Conservation (phyloP, 2,329 filamentous ascomycete species). For the Malbranchea zuffiana region DNA sequence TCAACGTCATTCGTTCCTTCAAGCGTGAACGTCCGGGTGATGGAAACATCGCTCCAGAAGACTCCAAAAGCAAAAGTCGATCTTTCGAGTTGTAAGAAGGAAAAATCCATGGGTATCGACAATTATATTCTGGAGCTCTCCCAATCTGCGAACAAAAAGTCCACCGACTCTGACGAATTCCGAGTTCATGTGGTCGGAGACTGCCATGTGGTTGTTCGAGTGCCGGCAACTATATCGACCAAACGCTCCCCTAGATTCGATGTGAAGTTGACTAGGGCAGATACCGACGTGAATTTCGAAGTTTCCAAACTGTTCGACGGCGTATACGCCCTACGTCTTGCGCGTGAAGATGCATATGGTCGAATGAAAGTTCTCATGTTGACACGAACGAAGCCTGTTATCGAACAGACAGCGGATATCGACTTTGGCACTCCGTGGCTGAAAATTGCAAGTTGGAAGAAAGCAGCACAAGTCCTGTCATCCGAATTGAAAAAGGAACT, state of each 20-base stretch:
- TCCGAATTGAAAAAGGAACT: slow-evolving; percentile 30
- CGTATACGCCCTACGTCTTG: slow-evolving; percentile 42
- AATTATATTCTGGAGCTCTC: slow-evolving; percentile 20
- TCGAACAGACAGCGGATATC: slow-evolving; percentile 29
- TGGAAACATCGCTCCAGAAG: neutral
- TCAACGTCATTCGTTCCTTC: slow-evolving; percentile 5
- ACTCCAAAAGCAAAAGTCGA: neutral
- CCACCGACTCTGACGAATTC: slow-evolving; percentile 33
- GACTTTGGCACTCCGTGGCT: slow-evolving; percentile 39
- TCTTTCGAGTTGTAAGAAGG: slow-evolving; percentile 1
- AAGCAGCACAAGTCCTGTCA: slow-evolving; percentile 28
- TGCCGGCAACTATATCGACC: slow-evolving; percentile 34
- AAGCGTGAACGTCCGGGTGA: slow-evolving; percentile 10
- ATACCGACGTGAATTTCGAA: slow-evolving; percentile 30
- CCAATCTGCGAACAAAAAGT: slow-evolving; percentile 16
- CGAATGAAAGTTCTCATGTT: slow-evolving; percentile 40
- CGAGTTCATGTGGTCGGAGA: slow-evolving; percentile 46
- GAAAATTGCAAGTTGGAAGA: slow-evolving; percentile 38
- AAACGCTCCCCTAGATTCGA: slow-evolving; percentile 38
- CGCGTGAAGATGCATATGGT: slow-evolving; percentile 40
- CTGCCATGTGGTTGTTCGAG: slow-evolving; percentile 43
- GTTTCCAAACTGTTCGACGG: slow-evolving; percentile 43
- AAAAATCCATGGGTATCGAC: slow-evolving; percentile 16
- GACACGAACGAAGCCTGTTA: slow-evolving; percentile 25
- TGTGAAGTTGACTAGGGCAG: slow-evolving; percentile 38